Conservation (phyloP, 345 rosid genomes). For the Citrus mangshanensis region DNA sequence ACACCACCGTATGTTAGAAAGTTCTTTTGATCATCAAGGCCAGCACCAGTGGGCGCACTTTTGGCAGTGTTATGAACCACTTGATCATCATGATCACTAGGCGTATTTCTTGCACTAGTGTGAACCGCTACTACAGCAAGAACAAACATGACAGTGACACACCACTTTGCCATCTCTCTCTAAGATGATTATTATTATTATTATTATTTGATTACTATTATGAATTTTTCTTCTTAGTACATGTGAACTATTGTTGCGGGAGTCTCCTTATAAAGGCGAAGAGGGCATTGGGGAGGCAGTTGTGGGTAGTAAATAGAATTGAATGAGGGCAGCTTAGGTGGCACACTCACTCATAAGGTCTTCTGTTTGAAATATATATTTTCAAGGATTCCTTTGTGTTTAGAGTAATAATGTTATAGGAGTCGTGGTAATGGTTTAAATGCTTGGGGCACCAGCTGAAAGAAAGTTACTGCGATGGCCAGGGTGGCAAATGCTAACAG, state of each 20-base stretch:
- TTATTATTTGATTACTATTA: background rate
- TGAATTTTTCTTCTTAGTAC: background rate
- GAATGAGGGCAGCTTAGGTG: background rate
- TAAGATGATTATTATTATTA: background rate
- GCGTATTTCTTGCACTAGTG: conserved; percentile 41
- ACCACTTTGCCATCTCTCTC: conserved; percentile 35
- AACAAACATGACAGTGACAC: conserved; percentile 21
- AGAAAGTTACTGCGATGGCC: background rate
- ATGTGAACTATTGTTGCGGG: background rate
- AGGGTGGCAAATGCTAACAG: background rate
- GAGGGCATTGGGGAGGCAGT: conserved; percentile 19
- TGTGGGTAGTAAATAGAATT: conserved; percentile 28
- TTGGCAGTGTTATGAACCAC: conserved; percentile 33
- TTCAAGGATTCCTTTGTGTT: background rate
- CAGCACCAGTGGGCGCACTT: conserved; percentile 30
- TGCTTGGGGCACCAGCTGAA: background rate
- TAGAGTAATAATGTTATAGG: background rate
- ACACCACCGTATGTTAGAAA: conserved; percentile 61
- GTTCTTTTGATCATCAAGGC: conserved; percentile 70
- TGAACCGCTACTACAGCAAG: conserved; percentile 34
- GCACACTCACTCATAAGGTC: background rate
- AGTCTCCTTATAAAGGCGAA: conserved; percentile 23
- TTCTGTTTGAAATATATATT: background rate
- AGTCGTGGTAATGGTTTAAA: background rate
- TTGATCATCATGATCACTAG: conserved; percentile 14